phyloP scores from a whole-genome alignment of 2,329 filamentous ascomycete species.

The Nannizziopsis barbatae region DNA sequence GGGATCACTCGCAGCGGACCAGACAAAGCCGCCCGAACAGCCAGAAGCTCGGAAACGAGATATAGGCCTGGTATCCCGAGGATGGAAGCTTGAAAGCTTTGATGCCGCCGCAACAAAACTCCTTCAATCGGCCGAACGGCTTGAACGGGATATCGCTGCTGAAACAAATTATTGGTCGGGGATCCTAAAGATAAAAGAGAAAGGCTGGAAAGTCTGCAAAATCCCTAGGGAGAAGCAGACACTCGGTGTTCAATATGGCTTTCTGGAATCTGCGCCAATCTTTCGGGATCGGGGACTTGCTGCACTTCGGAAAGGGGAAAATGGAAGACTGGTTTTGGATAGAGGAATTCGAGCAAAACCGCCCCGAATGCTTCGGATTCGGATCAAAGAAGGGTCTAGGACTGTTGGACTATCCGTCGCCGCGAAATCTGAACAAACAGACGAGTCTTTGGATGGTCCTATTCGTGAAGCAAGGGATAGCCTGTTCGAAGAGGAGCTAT shows the following conservation, averaged over 20 bases:
- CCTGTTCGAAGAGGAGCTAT: constrained; percentile 60
- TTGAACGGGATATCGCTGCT: constrained; percentile 64
- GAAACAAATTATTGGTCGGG: constrained; percentile 87
- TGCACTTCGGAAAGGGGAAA: constrained; percentile 60
- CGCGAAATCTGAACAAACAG: constrained; percentile 12
- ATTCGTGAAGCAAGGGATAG: constrained; percentile 39
- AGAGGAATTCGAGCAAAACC: constrained; percentile 41
- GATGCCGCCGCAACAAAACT: constrained; percentile 64
- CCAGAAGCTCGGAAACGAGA: constrained; percentile 47
- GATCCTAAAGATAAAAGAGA: constrained; percentile 65
- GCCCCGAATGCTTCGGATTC: constrained; percentile 55
- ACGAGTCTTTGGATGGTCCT: constrained; percentile 26
- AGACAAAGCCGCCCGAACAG: constrained; percentile 50
- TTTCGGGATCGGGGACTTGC: constrained; percentile 66
- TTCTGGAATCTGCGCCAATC: constrained; percentile 56
- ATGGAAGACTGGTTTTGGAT: constrained; percentile 67
- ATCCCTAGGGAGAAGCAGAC: constrained; percentile 61
- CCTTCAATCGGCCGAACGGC: constrained; percentile 55
- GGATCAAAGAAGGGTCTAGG: constrained; percentile 48
- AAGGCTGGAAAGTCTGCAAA: constrained; percentile 75
- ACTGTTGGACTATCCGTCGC: constrained; percentile 46
- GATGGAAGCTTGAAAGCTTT: constrained; percentile 69
- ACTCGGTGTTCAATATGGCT: constrained; percentile 80
- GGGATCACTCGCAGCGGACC: constrained; percentile 61
- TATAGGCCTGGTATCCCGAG: constrained; percentile 44